These are phyloP conservation scores for Cenchrus purpureus DNA, from an alignment of 176 grass and related monocot genomes.

Conservation along the genomic window DNA sequence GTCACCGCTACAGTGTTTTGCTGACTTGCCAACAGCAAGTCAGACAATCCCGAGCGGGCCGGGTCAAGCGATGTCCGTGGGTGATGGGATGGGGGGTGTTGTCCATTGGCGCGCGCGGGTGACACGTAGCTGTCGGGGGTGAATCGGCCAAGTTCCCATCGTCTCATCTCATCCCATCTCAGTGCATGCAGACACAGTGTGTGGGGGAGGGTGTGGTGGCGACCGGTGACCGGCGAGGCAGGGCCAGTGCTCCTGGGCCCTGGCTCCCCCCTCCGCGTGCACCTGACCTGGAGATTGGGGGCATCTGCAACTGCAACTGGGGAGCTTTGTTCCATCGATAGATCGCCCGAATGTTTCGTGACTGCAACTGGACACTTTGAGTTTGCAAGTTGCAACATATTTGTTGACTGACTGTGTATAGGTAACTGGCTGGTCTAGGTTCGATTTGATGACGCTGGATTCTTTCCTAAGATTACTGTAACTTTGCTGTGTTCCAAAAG, in stretches of 20 bases:
- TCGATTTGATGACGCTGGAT: not conserved
- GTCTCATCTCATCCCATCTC: too few species aligned
- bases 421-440: not conserved
- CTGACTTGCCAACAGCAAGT: too few species aligned
- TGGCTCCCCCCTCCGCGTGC: not conserved
- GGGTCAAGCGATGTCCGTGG: slow-evolving; percentile 13
- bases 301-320: not conserved
- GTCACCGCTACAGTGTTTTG: too few species aligned
- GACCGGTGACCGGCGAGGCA: not conserved
- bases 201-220: too few species aligned
- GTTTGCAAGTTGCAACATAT: not conserved
- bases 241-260: not conserved
- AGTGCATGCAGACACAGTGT: not conserved
- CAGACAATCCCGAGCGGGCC: not conserved
- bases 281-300: not conserved
- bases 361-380: not conserved
- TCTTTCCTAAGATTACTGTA: not conserved
- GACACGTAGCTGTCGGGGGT: slow-evolving; percentile 43
- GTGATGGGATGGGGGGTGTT: not conserved
- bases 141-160: not conserved
- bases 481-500: too few species aligned
- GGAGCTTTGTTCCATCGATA: not conserved
- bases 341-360: slow-evolving; percentile 12
- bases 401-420: too few species aligned
- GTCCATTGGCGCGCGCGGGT: slow-evolving; percentile 39